Base-by-base conservation (phyloP, 23 red algal genomes). In the Gracilaria gracilis region DNA sequence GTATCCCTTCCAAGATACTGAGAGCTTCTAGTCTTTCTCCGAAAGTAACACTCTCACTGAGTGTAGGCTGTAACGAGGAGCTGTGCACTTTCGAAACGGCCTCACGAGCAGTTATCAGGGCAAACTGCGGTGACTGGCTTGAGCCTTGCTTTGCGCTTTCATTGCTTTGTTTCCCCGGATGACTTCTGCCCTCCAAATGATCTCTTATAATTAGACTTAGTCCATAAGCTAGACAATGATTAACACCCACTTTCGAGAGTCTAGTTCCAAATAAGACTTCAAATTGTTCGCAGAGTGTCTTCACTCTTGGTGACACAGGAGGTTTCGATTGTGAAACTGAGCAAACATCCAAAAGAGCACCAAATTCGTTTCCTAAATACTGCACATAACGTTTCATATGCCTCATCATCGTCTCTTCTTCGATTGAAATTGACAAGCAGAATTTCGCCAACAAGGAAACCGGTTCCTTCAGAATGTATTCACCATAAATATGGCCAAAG, bases 151-250 rank as follows among this genome's bases (percentile, higher is more conserved):
- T 77, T 6, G 27, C 15, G 42, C 23, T 23, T 48, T 77, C 72
- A 50, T 51, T 14, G 19, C 36, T 77, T 13, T 33, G 50, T 28
- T 77, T 77, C 5, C 72, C 46, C 40, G 4, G 20, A 1, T n/a
- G 38, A 31, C 31, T 23, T 25, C 46, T 77, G 12, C 39, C 42
- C 0, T 77, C 72, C 23, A 77, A 51, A 15, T 77, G 38, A 51
- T 77, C 72, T 27, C 79, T 59, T 42, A 82, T 16, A 62, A 62
- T 82, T 16, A 82, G 79, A 82, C 79, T 38, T 44, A 82, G 21
- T 65, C 79, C 79, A 36, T 82, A 82, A 15, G 58, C 79, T 21
- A 53, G 36, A 7, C 21, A 40, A 36, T 62, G 58, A 14, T 62
- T 57, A 12, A 2, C 11, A 14, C 79, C 79, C 4, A 82, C 35